phyloP scores from a whole-genome alignment of 257 asterid species.

The Scutellaria galericulata region DNA sequence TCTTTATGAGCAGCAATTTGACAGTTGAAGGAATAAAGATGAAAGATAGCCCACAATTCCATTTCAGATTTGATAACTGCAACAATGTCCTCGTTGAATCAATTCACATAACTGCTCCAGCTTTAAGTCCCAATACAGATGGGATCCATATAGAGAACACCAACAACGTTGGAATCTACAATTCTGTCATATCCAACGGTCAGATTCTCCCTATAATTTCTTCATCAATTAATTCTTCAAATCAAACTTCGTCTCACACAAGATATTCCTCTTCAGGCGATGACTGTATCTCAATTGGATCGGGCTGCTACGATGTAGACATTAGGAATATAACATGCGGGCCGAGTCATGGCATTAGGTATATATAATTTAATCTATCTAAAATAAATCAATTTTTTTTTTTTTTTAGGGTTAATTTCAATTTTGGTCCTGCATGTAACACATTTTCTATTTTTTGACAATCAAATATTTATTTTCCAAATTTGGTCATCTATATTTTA shows the following conservation, averaged over 20 bases:
- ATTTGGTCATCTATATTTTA: no score
- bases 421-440: no score
- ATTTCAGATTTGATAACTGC: conserved; percentile 66
- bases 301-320: conserved; percentile 66
- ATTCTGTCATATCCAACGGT: conserved; percentile 62
- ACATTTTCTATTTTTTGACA: no score
- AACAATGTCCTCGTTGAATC: conserved; percentile 56
- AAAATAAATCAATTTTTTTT: no score
- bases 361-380: not conserved
- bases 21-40: conserved; percentile 57
- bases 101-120: conserved; percentile 56
- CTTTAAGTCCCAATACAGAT: conserved; percentile 68
- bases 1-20: conserved; percentile 68
- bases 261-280: conserved; percentile 44
- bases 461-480: no score
- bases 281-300: conserved; percentile 71
- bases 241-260: no score
- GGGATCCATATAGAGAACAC: conserved; percentile 72
- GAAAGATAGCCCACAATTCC: conserved; percentile 64
- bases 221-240: not conserved
- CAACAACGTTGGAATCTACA: conserved; percentile 52
- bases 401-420: no score
- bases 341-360: conserved; percentile 76
- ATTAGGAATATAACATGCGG: conserved; percentile 71
- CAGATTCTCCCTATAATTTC: not conserved